phyloP scores from a whole-genome alignment of 768 basidiomycete genomes.

The Termitomyces sp. region DNA sequence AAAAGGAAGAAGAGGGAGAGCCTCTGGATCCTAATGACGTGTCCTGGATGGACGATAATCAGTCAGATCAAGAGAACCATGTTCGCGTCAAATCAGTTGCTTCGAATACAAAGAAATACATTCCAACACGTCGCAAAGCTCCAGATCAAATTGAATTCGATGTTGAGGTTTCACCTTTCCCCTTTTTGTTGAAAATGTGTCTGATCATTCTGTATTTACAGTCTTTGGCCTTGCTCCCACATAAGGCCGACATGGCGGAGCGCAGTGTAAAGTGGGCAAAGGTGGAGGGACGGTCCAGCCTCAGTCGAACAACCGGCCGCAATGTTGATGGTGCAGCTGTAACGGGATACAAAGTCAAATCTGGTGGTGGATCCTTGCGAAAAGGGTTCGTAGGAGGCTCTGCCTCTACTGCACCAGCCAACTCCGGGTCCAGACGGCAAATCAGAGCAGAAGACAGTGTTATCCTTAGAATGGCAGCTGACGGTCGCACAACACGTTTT shows the following conservation, averaged over 20 bases:
- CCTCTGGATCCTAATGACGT: slow-evolving; percentile 31
- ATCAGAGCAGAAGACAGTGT: slow-evolving; percentile 39
- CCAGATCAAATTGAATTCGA: slow-evolving; percentile 26
- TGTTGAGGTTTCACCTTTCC: slow-evolving; percentile 21
- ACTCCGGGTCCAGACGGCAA: slow-evolving; percentile 22
- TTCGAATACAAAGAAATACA: slow-evolving; percentile 14
- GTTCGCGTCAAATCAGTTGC: slow-evolving; percentile 29
- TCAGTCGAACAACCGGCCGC: slow-evolving; percentile 49
- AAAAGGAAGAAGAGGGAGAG: slow-evolving; percentile 23
- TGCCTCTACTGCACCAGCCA: slow-evolving; percentile 9
- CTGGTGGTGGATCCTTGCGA: slow-evolving; percentile 38
- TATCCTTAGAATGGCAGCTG: slow-evolving; percentile 30
- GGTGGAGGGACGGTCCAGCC: slow-evolving; percentile 39
- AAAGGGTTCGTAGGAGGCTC: slow-evolving; percentile 16
- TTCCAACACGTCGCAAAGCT: slow-evolving; percentile 12
- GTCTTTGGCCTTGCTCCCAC: slow-evolving; percentile 9
- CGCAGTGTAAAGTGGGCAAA: slow-evolving; percentile 43
- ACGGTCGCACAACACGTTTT: slow-evolving; percentile 22
- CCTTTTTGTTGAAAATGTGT: slow-evolving; percentile 8
- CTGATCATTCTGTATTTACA: slow-evolving; percentile 3
- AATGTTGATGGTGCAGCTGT: slow-evolving; percentile 58
- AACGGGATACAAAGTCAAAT: slow-evolving; percentile 55
- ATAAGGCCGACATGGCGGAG: slow-evolving; percentile 8
- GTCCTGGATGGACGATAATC: slow-evolving; percentile 35
- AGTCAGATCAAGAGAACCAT: slow-evolving; percentile 31